Conservation (phyloP, 139 green algal species). For the Coccomyxa sp. region DNA sequence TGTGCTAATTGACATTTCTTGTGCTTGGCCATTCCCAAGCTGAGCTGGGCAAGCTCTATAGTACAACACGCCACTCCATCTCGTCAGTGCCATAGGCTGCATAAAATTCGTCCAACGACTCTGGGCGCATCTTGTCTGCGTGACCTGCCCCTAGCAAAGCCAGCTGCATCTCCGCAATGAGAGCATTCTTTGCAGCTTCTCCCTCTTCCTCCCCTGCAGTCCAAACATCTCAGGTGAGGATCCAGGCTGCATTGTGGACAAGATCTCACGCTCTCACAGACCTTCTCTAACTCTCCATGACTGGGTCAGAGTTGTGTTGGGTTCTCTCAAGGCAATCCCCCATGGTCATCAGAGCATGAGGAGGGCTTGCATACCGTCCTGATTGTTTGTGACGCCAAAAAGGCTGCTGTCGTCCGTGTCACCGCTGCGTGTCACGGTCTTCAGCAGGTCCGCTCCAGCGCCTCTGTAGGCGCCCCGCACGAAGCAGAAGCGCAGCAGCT, state of each 20-base stretch:
- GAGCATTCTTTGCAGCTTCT: conserved; percentile 22
- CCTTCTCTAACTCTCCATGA: not conserved
- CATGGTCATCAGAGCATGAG: too few species aligned
- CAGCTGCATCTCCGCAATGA: conserved; percentile 48
- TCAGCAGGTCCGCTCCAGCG: conserved; percentile 8
- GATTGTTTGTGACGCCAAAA: not conserved
- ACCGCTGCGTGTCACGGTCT: not conserved
- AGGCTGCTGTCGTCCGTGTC: not conserved
- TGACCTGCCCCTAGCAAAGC: conserved; percentile 56
- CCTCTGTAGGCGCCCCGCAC: conserved; percentile 28
- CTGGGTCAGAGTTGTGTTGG: not conserved
- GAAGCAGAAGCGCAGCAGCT: conserved; percentile 63
- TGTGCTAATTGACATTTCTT: too few species aligned
- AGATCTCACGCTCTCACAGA: not conserved
- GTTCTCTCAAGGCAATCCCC: not conserved
- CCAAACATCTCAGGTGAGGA: too few species aligned
- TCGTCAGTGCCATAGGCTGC: conserved; percentile 41
- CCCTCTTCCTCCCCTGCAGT: conserved; percentile 12
- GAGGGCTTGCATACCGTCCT: too few species aligned
- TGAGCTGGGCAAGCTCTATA: too few species aligned
- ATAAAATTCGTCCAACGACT: conserved; percentile 43
- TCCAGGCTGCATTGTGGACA: too few species aligned
- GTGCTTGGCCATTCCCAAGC: too few species aligned
- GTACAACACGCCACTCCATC: conserved; percentile 46
- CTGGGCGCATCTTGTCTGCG: conserved; percentile 36